Percentiles rank a stretch among this genome's conserved stretches.
phyloP scores from a whole-genome alignment of 2,329 filamentous ascomycete genomes.

The Penicillium sp. region DNA sequence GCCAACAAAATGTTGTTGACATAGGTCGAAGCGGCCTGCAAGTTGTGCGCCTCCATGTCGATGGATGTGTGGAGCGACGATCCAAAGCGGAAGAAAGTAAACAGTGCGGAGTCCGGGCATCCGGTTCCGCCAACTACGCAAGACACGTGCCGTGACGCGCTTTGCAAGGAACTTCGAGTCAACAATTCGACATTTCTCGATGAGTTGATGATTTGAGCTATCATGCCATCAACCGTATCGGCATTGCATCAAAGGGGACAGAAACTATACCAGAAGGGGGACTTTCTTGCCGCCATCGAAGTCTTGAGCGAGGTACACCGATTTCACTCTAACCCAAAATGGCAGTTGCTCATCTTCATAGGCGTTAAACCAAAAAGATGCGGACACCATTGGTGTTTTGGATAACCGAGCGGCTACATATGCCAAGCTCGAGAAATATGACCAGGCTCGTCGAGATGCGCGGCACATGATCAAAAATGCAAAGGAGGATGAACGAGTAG shows the following conservation, averaged over 20 bases:
- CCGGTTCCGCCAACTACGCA: slow-evolving; percentile 20
- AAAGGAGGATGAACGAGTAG: slow-evolving; percentile 48
- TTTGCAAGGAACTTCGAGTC: not conserved
- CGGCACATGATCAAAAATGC: slow-evolving; percentile 50
- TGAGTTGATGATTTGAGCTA: not conserved
- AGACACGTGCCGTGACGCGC: slow-evolving; percentile 11
- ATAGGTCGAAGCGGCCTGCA: slow-evolving; percentile 58
- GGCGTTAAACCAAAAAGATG: slow-evolving; percentile 34
- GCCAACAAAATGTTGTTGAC: slow-evolving; percentile 62
- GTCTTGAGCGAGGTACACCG: slow-evolving; percentile 37
- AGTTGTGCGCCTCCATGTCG: slow-evolving; percentile 45
- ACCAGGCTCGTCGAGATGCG: slow-evolving; percentile 52
- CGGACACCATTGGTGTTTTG: slow-evolving; percentile 40
- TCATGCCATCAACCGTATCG: slow-evolving; percentile 17
- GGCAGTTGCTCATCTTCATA: slow-evolving; percentile 18
- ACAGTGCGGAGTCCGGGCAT: slow-evolving; percentile 28
- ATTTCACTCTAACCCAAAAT: slow-evolving; percentile 7
- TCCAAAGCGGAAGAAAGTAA: slow-evolving; percentile 43
- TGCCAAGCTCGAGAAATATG: slow-evolving; percentile 48
- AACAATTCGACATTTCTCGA: not conserved
- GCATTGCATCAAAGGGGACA: slow-evolving; percentile 39
- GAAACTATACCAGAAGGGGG: slow-evolving; percentile 39
- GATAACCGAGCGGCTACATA: slow-evolving; percentile 53
- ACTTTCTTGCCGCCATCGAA: slow-evolving; percentile 42
- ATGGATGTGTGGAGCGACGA: slow-evolving; percentile 16